Base-by-base conservation (phyloP, 768 basidiomycete species). In the Rhizopogon roseolus region DNA sequence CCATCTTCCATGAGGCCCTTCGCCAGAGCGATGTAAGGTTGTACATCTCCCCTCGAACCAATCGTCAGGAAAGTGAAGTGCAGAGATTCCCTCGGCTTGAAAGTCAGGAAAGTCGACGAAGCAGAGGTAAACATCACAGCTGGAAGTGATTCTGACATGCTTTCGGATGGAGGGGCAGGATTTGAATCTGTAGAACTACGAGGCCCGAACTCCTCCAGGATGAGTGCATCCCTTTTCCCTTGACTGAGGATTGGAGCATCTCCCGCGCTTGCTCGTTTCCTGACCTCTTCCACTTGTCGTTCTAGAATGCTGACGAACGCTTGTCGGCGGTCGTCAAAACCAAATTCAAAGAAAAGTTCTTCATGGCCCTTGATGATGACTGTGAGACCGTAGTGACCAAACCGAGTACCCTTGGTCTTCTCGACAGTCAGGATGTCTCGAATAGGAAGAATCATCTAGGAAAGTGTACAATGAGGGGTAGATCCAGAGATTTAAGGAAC, bases 81-180 rank as follows among this genome's bases (percentile, higher is more conserved):
- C 56, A 99, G 71, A 2, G 90, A 75, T 60, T 89, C 81, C 62
- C 81, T 79, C 2, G 96, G 97, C 69, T 93, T 95, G 76, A 99
- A 99, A 6, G 93, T 96, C 59, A 99, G 72, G 74, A 98, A 98
- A 2, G 96, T 96, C 3, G 92, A 93, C 0, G 92, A 93, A n/a
- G 89, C 86, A 10, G 92, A 95, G 2, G 88, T 93, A 70, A 99
- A 98, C 91, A 98, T 94, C 41, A 93, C 83, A n/a, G 92, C 88
- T 2, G 92, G 89, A 19, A 90, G 64, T 6, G 86, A 85, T 55
- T 89, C 87, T 5, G 84, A 74, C 75, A 84, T 74, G 39, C 71
- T 76, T 50, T 86, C 85, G 1, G 79, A 73, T 3, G 75, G 66
- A 27, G 78, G 78, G 40, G 62, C 62, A 37, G 80, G 74, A 54